Evolutionary conservation across 345 rosid genomes (phyloP).

Genomic region (Atalantia buxifolia): DNA sequence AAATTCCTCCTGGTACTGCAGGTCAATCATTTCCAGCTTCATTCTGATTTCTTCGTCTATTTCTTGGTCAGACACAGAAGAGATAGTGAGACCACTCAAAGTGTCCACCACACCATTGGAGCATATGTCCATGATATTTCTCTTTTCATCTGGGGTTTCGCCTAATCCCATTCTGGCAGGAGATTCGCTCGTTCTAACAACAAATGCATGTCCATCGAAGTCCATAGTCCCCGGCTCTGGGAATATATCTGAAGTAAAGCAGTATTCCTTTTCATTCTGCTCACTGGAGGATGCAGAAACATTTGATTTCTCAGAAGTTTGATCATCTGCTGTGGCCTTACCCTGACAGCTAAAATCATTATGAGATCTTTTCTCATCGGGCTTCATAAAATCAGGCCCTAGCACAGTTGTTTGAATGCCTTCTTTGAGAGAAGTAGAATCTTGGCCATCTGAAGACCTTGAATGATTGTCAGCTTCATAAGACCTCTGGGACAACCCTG

Average conservation of each 20-base stretch:
- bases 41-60: conserved; percentile 41
- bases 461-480: conserved; percentile 25
- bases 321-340: conserved; percentile 22
- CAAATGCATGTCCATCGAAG: conserved; percentile 4
- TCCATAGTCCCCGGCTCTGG: conserved; percentile 24
- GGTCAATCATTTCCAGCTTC: conserved; percentile 60
- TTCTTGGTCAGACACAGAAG: conserved; percentile 4
- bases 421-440: conserved; percentile 16
- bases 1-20: conserved; percentile 52
- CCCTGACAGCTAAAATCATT: conserved; percentile 5
- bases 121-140: conserved; percentile 1
- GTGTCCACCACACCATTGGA: conserved; percentile 2
- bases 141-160: conserved; percentile 5
- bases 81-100: not conserved
- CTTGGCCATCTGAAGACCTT: conserved; percentile 16
- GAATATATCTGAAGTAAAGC: conserved; percentile 27
- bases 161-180: conserved; percentile 6
- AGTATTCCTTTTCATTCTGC: conserved; percentile 25
- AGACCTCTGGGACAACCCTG: conserved; percentile 17
- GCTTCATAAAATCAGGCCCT: conserved; percentile 14
- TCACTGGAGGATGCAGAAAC: conserved; percentile 43
- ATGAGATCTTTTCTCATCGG: conserved; percentile 20
- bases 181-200: not conserved
- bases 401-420: conserved; percentile 19
- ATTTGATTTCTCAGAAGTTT: conserved; percentile 36